A percentile compares a stretch with the other conserved stretches of the same genome.
Evolutionary conservation across 2,329 filamentous ascomycete genomes (phyloP).

Genomic region (Tolypocladium inflatum): DNA sequence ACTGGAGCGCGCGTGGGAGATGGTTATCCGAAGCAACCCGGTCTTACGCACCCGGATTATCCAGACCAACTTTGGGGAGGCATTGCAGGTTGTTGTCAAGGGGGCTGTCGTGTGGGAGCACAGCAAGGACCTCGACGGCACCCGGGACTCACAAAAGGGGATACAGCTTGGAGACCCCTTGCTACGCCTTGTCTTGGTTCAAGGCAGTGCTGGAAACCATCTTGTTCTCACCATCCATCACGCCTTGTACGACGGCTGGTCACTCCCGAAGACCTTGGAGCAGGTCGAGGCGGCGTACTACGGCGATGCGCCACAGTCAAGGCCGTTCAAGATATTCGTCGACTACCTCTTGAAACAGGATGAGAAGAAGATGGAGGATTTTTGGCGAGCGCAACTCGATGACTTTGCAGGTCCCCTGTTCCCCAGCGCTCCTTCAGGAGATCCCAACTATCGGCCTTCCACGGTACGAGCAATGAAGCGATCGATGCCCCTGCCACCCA

Average conservation of each 20-base stretch:
- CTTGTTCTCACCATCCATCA: slow-evolving; percentile 34
- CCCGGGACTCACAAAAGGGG: background rate
- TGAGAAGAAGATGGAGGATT: slow-evolving; percentile 23
- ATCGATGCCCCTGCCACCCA: slow-evolving; percentile 19
- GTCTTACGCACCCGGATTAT: slow-evolving; percentile 1
- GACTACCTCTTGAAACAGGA: slow-evolving; percentile 29
- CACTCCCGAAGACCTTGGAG: slow-evolving; percentile 34
- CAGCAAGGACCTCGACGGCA: background rate
- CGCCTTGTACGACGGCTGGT: slow-evolving; percentile 37
- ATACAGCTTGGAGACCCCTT: slow-evolving; percentile 30
- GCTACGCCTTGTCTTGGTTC: slow-evolving; percentile 28
- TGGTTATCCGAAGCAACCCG: background rate
- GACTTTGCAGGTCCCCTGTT: slow-evolving; percentile 30
- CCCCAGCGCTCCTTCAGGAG: slow-evolving; percentile 26
- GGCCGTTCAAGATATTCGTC: slow-evolving; percentile 32
- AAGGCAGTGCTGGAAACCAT: slow-evolving; percentile 20
- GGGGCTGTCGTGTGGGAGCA: background rate
- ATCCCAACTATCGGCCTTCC: slow-evolving; percentile 31
- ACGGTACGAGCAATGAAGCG: slow-evolving; percentile 23
- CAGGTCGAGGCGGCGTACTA: slow-evolving; percentile 10
- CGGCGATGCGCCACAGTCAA: background rate
- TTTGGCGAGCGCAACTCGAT: slow-evolving; percentile 31
- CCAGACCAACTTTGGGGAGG: background rate
- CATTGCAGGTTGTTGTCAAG: slow-evolving; percentile 2
- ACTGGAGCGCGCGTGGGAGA: slow-evolving; percentile 3